phyloP scores from a whole-genome alignment of 176 grass and related monocot species.

The Paspalum notatum region DNA sequence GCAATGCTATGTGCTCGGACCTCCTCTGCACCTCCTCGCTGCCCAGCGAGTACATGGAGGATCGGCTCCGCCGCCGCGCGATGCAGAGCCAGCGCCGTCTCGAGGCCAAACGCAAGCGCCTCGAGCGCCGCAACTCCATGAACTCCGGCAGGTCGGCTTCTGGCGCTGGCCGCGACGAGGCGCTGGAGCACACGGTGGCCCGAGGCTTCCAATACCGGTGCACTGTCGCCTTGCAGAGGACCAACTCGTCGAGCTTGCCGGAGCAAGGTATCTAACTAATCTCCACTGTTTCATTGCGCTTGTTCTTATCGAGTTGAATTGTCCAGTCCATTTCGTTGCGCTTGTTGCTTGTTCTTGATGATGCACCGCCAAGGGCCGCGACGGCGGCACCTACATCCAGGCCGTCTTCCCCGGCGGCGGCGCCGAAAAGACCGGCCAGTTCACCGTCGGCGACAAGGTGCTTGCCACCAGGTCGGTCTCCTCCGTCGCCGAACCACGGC shows the following conservation, averaged over 20 bases:
- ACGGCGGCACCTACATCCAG: constrained; percentile 88
- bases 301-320: neutral
- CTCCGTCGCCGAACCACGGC: no score
- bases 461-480: constrained; percentile 74
- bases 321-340: neutral
- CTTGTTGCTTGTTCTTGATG: constrained; percentile 3
- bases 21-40: constrained; percentile 77
- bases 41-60: constrained; percentile 67
- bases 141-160: constrained; percentile 43
- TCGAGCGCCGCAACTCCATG: constrained; percentile 81
- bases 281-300: constrained; percentile 23
- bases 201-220: constrained; percentile 49
- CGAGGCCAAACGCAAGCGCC: constrained; percentile 86
- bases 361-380: constrained; percentile 65
- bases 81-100: constrained; percentile 75
- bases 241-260: constrained; percentile 36
- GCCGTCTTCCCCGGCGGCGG: constrained; percentile 67
- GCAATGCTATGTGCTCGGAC: constrained; percentile 33
- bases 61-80: constrained; percentile 60
- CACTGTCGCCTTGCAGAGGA: constrained; percentile 46
- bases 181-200: constrained; percentile 19
- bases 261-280: constrained; percentile 53
- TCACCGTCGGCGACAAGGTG: constrained; percentile 92
- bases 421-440: constrained; percentile 74
- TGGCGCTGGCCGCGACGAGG: constrained; percentile 34